Percentiles rank a stretch among this genome's conserved stretches.
Evolutionary conservation across 768 basidiomycete species (phyloP).

Genomic region (Tulasnella sp.): DNA sequence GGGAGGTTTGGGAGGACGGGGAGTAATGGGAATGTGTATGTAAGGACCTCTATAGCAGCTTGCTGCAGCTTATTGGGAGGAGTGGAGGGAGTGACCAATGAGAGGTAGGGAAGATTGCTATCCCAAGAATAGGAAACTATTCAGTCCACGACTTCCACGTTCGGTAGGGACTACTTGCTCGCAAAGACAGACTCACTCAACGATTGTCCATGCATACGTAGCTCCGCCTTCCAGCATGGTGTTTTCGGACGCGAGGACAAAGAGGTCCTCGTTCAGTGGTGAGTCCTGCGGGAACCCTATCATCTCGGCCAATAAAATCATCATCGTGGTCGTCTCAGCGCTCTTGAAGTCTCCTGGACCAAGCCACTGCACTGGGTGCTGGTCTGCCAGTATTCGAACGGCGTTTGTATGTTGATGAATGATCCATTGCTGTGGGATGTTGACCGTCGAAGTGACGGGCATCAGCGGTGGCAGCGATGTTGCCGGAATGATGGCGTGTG

Average conservation of each 20-base stretch:
- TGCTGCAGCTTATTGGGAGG: slow-evolving; percentile 8
- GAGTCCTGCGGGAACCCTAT: slow-evolving; percentile 11
- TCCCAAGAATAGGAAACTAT: not conserved
- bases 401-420: slow-evolving; percentile 18
- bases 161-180: not conserved
- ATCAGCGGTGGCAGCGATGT: not conserved
- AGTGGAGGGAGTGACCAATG: not conserved
- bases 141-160: not conserved
- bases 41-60: slow-evolving; percentile 12
- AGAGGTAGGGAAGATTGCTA: slow-evolving; percentile 17
- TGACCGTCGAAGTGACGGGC: not conserved
- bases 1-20: slow-evolving; percentile 12
- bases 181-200: slow-evolving; percentile 12
- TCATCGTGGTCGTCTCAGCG: slow-evolving; percentile 4
- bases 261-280: slow-evolving; percentile 9
- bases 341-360: slow-evolving; percentile 13
- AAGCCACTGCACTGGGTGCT: slow-evolving; percentile 7
- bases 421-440: slow-evolving; percentile 14
- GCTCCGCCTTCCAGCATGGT: not conserved
- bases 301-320: slow-evolving; percentile 1
- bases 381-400: slow-evolving; percentile 14
- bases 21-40: slow-evolving; percentile 17
- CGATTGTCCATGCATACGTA: slow-evolving; percentile 13
- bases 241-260: not conserved
- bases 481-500: not conserved